Evolutionary conservation across 2,329 filamentous ascomycete species (phyloP), one percentile per base, ranked within the genome.

Genomic region (Chaetoscypha palmicola): DNA sequence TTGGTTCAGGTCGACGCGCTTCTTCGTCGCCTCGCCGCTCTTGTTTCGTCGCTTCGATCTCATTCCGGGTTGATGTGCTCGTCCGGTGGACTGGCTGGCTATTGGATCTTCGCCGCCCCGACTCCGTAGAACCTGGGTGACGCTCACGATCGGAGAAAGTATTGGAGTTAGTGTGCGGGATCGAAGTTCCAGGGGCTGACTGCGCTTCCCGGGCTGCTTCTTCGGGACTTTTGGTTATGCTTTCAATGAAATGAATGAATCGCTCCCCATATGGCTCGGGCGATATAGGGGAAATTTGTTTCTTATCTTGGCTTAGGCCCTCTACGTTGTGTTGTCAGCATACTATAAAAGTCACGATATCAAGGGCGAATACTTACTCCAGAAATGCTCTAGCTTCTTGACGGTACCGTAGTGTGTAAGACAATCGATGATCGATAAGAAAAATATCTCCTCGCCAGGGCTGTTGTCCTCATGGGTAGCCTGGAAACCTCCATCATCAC

Each of bases 351-450:
- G 21, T n/a, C 24, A 20, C 8, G 23, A 17, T 14, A 20, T 12
- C 9, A 8, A 22, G 26, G 11, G 7, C 5, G 12, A 33, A 26
- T 24, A 53, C 59, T 23, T 50, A 62, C 59, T 98, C 83, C 90
- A 92, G 67, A 97, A 92, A 66, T 97, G 83, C 65, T 98, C 92
- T 49, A 91, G 77, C 62, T 92, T 91, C 69, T 98, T 98, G 66
- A 95, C 77, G 52, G 90, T 80, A 54, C 89, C 89, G 64, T 97
- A 98, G 64, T 96, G 88, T 57, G 92, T 98, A 58, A 98, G 72
- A 65, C 92, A 98, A 66, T 98, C 92, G 64, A 98, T 98, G 57
- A 98, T 94, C 26, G 92, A 94, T 5, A 98, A 78, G 62, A 98
- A 98, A 66, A 98, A 98, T 32, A 98, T 89, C 66, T 95, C 88